Conservation (phyloP, 768 basidiomycete species). For the Melanogaster broomeanus region DNA sequence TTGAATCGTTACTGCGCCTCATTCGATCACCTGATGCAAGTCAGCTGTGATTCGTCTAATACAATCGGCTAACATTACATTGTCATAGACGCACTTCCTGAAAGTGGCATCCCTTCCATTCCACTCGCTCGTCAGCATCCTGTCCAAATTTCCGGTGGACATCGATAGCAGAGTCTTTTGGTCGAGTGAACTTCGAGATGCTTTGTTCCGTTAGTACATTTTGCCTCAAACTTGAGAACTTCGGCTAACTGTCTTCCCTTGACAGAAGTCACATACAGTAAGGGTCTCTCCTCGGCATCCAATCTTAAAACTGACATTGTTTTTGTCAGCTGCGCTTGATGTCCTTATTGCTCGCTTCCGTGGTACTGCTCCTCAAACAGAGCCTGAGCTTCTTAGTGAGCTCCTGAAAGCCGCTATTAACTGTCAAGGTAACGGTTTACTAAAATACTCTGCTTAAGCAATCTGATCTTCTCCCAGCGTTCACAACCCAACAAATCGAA, state of each 20-base stretch:
- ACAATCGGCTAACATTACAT: slow-evolving; percentile 12
- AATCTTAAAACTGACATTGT: slow-evolving; percentile 27
- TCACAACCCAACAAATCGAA: slow-evolving; percentile 60
- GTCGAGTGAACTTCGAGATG: slow-evolving; percentile 61
- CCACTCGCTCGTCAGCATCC: slow-evolving; percentile 71
- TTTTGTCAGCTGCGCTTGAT: slow-evolving; percentile 49
- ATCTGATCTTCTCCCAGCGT: slow-evolving; percentile 47
- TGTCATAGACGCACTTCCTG: slow-evolving; percentile 73
- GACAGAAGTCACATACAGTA: slow-evolving; percentile 40
- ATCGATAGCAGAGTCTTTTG: slow-evolving; percentile 77
- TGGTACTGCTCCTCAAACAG: slow-evolving; percentile 33
- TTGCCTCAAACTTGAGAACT: neutral
- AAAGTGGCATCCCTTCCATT: slow-evolving; percentile 84
- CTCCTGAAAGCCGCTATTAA: slow-evolving; percentile 47
- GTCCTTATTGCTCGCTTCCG: slow-evolving; percentile 55
- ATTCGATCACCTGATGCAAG: slow-evolving; percentile 78
- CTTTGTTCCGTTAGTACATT: slow-evolving; percentile 59
- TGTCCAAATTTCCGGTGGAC: slow-evolving; percentile 79
- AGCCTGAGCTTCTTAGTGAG: slow-evolving; percentile 45
- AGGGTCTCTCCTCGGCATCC: slow-evolving; percentile 4
- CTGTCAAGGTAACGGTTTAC: slow-evolving; percentile 53
- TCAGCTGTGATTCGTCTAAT: slow-evolving; percentile 3
- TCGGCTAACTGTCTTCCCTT: slow-evolving; percentile 7
- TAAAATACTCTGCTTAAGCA: slow-evolving; percentile 31
- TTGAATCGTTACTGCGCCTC: slow-evolving; percentile 65